Conservation (phyloP, 1,139 yeast species). For the Starmera stellimalicola region DNA sequence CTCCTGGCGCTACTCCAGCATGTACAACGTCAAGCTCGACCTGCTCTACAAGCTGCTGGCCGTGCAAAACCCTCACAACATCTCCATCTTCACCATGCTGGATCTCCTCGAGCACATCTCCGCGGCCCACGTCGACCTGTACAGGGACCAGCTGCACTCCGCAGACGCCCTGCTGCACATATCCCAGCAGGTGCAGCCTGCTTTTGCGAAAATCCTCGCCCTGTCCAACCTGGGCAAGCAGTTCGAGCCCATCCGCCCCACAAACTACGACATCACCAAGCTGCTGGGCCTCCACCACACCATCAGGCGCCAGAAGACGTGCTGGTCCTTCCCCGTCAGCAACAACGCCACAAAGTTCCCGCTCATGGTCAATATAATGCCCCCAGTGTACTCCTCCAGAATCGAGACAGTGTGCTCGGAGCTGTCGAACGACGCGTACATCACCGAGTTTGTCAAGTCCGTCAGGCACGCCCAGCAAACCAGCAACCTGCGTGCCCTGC, state of each 20-base stretch:
- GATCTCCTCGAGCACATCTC: neutral
- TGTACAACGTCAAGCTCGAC: neutral
- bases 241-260: neutral
- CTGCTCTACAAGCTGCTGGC: neutral
- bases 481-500: conserved; percentile 5
- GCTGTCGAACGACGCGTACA: conserved; percentile 3
- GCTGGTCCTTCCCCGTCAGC: neutral
- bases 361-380: neutral
- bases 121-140: neutral
- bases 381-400: conserved; percentile 1
- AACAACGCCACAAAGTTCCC: neutral
- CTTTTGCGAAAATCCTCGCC: too few species aligned
- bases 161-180: neutral
- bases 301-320: neutral
- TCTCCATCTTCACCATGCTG: neutral
- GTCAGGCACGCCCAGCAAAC: neutral
- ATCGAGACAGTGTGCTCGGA: conserved; percentile 1
- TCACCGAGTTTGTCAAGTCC: conserved; percentile 10
- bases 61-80: neutral
- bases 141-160: neutral
- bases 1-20: conserved; percentile 8
- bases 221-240: neutral
- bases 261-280: neutral
- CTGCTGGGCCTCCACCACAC: neutral
- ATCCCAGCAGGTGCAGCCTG: neutral